These are phyloP conservation scores for Zoysia pacifica DNA, from an alignment of 176 grass and related monocot species.

Conservation along the genomic window DNA sequence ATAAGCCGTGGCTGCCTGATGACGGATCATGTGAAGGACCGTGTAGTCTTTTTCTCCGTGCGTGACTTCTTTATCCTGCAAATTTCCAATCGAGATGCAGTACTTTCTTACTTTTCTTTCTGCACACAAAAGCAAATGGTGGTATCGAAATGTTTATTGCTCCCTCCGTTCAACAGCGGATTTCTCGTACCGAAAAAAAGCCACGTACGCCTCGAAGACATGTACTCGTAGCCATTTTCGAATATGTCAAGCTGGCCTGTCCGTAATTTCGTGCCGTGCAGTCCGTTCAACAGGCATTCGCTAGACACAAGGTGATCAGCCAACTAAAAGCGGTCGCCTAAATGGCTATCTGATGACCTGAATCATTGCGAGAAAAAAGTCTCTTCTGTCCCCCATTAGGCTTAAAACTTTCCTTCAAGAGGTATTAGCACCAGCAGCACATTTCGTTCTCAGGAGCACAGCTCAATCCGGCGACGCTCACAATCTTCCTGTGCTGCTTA, in stretches of 20 bases:
- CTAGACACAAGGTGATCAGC: no score
- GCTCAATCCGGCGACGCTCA: background rate
- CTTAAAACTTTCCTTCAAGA: background rate
- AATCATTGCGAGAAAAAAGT: background rate
- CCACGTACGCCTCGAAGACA: no score
- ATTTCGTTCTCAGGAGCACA: background rate
- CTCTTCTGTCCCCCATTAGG: background rate
- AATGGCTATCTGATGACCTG: background rate
- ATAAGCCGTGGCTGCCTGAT: slow-evolving; percentile 38
- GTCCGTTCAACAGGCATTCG: no score
- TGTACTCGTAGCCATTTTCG: no score
- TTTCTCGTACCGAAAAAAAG: no score
- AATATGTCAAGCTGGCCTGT: no score
- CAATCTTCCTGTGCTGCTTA: background rate
- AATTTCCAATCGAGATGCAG: background rate
- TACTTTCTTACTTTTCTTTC: background rate
- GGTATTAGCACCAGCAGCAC: background rate
- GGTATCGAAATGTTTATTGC: background rate
- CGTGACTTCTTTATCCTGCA: slow-evolving; percentile 2
- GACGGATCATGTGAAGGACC: slow-evolving; percentile 32
- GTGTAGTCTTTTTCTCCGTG: background rate
- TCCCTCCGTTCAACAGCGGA: no score
- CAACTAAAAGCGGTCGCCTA: background rate
- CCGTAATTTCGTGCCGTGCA: no score
- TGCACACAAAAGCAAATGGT: background rate